These are phyloP conservation scores for Fusarium caatingaense DNA, from an alignment of 2,329 filamentous ascomycete genomes.

Conservation along the genomic window DNA sequence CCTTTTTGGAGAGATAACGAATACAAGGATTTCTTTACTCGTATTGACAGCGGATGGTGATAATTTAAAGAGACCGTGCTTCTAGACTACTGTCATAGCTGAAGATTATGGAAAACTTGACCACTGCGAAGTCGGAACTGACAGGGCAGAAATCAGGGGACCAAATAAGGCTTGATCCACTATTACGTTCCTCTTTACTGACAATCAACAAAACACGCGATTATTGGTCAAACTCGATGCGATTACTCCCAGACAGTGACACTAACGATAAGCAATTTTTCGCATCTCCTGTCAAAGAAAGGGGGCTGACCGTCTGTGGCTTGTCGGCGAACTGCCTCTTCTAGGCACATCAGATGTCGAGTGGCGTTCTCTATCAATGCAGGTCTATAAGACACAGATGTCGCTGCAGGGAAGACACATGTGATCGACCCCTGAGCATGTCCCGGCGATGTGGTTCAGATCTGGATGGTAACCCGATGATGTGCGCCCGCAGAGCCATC, in stretches of 20 bases:
- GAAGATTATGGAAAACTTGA: background rate
- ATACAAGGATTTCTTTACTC: background rate
- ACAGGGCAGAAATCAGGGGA: background rate
- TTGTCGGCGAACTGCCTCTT: slow-evolving; percentile 1
- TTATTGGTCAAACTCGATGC: background rate
- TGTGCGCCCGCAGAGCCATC: background rate
- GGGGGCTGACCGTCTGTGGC: background rate
- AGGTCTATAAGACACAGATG: background rate
- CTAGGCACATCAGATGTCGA: background rate
- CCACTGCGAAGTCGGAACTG: background rate
- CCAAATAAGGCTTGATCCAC: background rate
- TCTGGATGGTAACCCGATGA: slow-evolving; percentile 15
- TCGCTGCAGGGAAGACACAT: background rate
- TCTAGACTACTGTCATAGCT: background rate
- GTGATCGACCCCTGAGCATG: background rate
- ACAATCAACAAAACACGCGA: background rate
- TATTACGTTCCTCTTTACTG: background rate
- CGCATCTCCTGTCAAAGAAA: background rate
- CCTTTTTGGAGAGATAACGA: slow-evolving; percentile 11
- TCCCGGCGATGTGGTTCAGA: slow-evolving; percentile 25
- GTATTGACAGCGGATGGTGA: background rate
- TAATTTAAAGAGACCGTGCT: background rate
- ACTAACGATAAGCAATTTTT: background rate
- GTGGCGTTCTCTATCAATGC: background rate
- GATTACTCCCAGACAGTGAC: background rate